A percentile compares a stretch with the other conserved stretches of the same genome.
These are phyloP conservation scores for Scenedesmus sp. DNA, from an alignment of 163 green algal species.

Conservation along the genomic window DNA sequence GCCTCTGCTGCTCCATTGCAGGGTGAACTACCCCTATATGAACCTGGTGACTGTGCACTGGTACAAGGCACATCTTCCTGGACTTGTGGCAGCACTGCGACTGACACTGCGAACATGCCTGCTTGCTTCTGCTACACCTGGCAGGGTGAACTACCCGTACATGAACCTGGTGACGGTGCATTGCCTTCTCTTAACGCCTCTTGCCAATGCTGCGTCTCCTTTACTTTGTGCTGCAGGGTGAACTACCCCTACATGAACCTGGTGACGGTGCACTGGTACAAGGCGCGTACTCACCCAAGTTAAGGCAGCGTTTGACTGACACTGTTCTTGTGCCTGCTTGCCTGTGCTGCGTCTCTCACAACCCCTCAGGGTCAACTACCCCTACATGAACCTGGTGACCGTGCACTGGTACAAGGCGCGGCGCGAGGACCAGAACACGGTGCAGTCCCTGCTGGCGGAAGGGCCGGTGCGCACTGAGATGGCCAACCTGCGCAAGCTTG, in stretches of 20 bases:
- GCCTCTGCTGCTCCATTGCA: background rate
- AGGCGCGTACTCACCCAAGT: background rate
- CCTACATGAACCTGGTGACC: constrained; percentile 41
- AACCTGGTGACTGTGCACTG: constrained; percentile 52
- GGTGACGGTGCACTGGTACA: constrained; percentile 48
- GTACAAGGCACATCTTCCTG: constrained; percentile 26
- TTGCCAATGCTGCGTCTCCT: too few species aligned
- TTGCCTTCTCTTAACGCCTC: background rate
- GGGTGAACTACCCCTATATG: constrained; percentile 41
- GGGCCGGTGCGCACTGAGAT: constrained; percentile 32
- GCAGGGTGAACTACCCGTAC: constrained; percentile 36
- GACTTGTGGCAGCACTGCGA: too few species aligned
- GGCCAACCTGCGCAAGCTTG: constrained; percentile 28
- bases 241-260: constrained; percentile 38
- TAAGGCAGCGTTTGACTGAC: too few species aligned
- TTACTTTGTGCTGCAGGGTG: background rate
- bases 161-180: constrained; percentile 31
- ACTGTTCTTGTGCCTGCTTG: too few species aligned
- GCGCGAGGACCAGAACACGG: constrained; percentile 20
- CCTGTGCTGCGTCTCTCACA: too few species aligned
- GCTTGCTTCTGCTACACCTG: background rate
- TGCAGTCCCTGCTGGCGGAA: constrained; percentile 39
- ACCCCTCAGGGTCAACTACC: constrained; percentile 36
- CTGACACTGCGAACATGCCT: background rate
- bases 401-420: constrained; percentile 54